A percentile compares a stretch with the other conserved stretches of the same genome.
These are phyloP conservation scores for Ceraceosorus guamensis DNA, from an alignment of 1,284 basidiomycete genomes.

Conservation along the genomic window DNA sequence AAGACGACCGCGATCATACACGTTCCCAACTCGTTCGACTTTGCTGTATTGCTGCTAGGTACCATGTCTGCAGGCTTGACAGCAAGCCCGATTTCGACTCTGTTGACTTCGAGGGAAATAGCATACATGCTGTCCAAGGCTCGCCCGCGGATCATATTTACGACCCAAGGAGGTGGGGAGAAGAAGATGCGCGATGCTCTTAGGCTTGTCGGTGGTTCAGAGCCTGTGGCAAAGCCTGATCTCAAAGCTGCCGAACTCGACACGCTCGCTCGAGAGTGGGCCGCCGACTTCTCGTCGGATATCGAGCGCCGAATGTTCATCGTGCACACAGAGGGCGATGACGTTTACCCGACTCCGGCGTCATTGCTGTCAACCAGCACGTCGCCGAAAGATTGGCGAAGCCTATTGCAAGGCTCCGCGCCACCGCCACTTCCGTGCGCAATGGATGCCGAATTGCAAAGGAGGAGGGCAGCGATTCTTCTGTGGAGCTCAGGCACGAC, in stretches of 20 bases:
- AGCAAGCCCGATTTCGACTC: conserved; percentile 47
- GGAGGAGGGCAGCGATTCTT: not conserved
- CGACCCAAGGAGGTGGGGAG: conserved; percentile 35
- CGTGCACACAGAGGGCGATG: conserved; percentile 12
- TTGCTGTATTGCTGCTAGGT: conserved; percentile 46
- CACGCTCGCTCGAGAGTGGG: conserved; percentile 11
- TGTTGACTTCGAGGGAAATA: conserved; percentile 47
- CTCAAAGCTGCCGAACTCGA: conserved; percentile 7
- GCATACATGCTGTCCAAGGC: conserved; percentile 48
- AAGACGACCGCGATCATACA: conserved; percentile 47
- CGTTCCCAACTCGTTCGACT: conserved; percentile 49
- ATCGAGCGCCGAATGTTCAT: conserved; percentile 18
- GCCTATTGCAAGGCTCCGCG: conserved; percentile 13
- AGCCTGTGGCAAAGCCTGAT: conserved; percentile 3
- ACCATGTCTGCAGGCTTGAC: conserved; percentile 32
- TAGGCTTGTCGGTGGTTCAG: not conserved
- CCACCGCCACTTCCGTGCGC: conserved; percentile 20
- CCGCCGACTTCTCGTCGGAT: conserved; percentile 19
- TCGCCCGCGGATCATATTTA: conserved; percentile 46
- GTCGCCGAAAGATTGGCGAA: not conserved
- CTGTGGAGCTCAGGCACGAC: conserved; percentile 11
- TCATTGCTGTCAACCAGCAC: not conserved
- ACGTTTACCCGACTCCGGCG: not conserved
- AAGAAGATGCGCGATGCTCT: conserved; percentile 29
- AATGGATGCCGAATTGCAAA: not conserved